These are phyloP conservation scores for Fistulina hepatica DNA, from an alignment of 1,284 basidiomycete genomes.

Conservation along the genomic window DNA sequence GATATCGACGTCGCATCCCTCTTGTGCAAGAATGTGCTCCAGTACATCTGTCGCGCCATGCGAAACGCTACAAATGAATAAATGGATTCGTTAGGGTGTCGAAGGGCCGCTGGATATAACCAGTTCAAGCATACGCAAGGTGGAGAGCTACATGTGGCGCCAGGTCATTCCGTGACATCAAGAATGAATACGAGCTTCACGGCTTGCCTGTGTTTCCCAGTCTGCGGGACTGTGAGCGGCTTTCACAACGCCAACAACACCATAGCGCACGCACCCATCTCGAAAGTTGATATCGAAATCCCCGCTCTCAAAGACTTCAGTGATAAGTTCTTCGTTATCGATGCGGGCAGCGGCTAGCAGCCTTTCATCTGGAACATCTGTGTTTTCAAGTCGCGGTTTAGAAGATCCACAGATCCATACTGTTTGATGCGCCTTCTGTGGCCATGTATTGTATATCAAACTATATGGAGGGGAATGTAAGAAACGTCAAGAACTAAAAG, in stretches of 20 bases:
- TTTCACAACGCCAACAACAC: constrained; percentile 1
- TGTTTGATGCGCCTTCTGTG: constrained; percentile 29
- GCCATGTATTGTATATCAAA: constrained; percentile 1
- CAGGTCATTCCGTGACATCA: too few relatives aligned
- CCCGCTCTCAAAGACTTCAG: constrained; percentile 47
- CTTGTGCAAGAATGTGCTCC: constrained; percentile 63
- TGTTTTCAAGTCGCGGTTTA: constrained; percentile 3
- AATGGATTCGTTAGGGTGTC: background rate
- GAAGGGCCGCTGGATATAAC: background rate
- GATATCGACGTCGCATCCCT: constrained; percentile 77
- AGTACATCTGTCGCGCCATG: constrained; percentile 53
- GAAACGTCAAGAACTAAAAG: background rate
- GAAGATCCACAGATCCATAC: constrained; percentile 20
- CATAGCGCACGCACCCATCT: constrained; percentile 52
- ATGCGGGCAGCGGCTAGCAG: constrained; percentile 64
- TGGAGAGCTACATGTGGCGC: constrained; percentile 62
- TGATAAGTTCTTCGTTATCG: constrained; percentile 64
- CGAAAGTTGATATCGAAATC: constrained; percentile 63
- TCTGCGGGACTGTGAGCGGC: constrained; percentile 26
- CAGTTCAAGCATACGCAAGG: constrained; percentile 58
- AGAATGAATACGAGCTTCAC: too few relatives aligned
- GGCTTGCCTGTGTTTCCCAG: constrained; percentile 71
- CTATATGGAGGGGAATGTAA: constrained; percentile 11
- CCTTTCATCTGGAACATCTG: constrained; percentile 49
- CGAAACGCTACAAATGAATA: constrained; percentile 30